phyloP scores from a whole-genome alignment of 2,329 filamentous ascomycete species.

The Microdochium paspali region DNA sequence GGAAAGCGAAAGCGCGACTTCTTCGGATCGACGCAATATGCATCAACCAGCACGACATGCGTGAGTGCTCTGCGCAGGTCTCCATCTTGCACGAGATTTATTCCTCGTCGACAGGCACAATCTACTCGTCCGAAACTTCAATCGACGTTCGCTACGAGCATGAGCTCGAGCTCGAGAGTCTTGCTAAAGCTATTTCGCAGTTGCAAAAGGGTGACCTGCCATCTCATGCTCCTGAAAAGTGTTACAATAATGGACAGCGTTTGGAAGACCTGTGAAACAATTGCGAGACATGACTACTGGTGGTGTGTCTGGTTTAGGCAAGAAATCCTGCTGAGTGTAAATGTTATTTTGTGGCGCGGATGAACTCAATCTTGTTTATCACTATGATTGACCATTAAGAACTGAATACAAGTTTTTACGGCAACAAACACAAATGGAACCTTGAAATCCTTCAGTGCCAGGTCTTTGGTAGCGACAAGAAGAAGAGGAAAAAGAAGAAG shows the following conservation, averaged over 20 bases:
- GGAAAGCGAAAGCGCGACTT: neutral
- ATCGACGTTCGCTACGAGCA: neutral
- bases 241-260: no score
- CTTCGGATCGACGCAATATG: neutral
- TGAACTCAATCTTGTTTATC: neutral
- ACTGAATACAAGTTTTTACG: neutral
- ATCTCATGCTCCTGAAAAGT: neutral
- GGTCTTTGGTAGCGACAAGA: neutral
- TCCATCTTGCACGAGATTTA: neutral
- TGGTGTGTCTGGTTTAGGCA: neutral
- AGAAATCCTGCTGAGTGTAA: neutral
- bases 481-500: no score
- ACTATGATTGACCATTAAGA: neutral
- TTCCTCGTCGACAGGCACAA: neutral
- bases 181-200: neutral
- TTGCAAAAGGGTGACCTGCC: neutral
- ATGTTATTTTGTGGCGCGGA: neutral
- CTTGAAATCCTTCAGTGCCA: neutral
- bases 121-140: neutral
- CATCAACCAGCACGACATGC: neutral
- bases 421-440: neutral
- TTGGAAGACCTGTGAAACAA: neutral
- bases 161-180: neutral
- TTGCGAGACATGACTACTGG: neutral
- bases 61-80: neutral